phyloP scores from a whole-genome alignment of 2,329 filamentous ascomycete species.

The Catunica adiposa region DNA sequence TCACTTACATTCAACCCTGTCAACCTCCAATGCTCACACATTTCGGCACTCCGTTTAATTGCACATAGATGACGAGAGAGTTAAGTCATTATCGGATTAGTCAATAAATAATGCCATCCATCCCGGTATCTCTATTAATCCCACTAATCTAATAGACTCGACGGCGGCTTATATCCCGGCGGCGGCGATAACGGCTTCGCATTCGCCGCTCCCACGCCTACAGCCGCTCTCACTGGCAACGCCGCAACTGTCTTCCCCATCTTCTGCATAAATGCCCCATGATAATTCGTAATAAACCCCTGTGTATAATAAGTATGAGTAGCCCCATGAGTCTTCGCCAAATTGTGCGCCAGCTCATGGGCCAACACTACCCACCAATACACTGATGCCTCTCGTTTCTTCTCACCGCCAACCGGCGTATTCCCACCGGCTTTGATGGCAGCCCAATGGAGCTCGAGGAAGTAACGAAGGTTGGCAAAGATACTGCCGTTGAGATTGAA shows the following conservation, averaged over 20 bases:
- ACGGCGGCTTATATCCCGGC: not conserved
- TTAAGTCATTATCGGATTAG: too few relatives aligned
- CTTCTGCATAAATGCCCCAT: constrained; percentile 48
- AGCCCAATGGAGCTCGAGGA: constrained; percentile 55
- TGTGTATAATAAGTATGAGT: constrained; percentile 77
- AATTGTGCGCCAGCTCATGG: constrained; percentile 89
- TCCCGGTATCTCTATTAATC: not conserved
- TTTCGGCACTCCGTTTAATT: too few relatives aligned
- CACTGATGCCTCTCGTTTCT: constrained; percentile 42
- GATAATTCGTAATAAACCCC: constrained; percentile 64
- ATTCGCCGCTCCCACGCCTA: too few relatives aligned
- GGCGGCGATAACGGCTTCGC: not conserved
- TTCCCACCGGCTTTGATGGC: constrained; percentile 26
- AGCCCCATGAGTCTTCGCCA: constrained; percentile 61
- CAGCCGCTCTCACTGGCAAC: not conserved
- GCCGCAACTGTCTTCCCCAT: constrained; percentile 19
- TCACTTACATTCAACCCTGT: too few relatives aligned
- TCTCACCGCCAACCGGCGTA: not conserved
- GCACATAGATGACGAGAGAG: too few relatives aligned
- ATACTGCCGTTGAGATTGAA: constrained; percentile 80
- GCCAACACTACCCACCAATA: constrained; percentile 96
- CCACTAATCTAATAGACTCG: not conserved
- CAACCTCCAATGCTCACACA: too few relatives aligned
- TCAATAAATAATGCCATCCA: too few relatives aligned
- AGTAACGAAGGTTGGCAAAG: constrained; percentile 89